Evolutionary conservation across 169 alveolate species (phyloP).

Genomic region (Sarcocystis neurona): DNA sequence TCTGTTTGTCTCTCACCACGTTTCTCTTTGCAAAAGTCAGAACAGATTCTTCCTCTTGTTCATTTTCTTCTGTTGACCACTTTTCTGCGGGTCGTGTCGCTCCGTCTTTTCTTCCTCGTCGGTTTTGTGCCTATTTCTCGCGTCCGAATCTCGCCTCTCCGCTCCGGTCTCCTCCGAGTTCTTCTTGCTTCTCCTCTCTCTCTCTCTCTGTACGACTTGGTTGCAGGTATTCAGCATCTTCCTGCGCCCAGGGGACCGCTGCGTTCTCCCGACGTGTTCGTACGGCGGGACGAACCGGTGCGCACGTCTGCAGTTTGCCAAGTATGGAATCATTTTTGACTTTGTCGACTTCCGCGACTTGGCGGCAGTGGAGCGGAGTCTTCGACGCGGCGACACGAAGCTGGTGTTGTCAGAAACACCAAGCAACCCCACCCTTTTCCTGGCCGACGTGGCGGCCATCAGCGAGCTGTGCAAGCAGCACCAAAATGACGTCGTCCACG

Average conservation of each 20-base stretch:
- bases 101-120: too few species aligned
- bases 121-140: too few species aligned
- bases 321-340: slow-evolving; percentile 64
- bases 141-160: neutral
- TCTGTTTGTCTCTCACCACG: too few species aligned
- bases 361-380: slow-evolving; percentile 67
- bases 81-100: too few species aligned
- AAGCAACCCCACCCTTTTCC: slow-evolving; percentile 71
- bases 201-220: too few species aligned
- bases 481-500: slow-evolving; percentile 12
- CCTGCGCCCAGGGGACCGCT: slow-evolving; percentile 62
- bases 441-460: slow-evolving; percentile 71
- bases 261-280: slow-evolving; percentile 71
- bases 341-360: slow-evolving; percentile 74
- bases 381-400: slow-evolving; percentile 68
- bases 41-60: too few species aligned
- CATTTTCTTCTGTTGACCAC: too few species aligned
- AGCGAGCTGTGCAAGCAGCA: slow-evolving; percentile 3
- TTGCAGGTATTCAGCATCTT: slow-evolving; percentile 53
- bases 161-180: neutral
- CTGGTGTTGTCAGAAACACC: slow-evolving; percentile 77
- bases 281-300: slow-evolving; percentile 77
- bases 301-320: slow-evolving; percentile 53
- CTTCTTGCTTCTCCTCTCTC: neutral
- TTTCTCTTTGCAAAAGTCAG: too few species aligned